A percentile compares a stretch with the other conserved stretches of the same genome.
Conservation (phyloP, 768 basidiomycete species). For the Mycena metata region DNA sequence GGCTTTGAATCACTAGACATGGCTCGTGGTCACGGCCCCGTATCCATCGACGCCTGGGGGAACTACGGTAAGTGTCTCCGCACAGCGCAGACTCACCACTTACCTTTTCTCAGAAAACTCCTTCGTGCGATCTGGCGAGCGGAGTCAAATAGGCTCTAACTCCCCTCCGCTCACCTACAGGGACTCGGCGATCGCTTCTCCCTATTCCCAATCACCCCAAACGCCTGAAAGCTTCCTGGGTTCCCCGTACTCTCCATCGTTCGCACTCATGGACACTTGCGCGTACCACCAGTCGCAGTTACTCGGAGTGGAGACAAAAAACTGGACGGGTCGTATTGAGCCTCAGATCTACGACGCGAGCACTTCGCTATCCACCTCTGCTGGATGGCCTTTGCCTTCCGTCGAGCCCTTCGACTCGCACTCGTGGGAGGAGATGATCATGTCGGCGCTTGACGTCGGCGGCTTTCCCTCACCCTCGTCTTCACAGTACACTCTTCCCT, state of each 20-base stretch:
- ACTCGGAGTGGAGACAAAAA: neutral
- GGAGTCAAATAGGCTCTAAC: too few relatives aligned
- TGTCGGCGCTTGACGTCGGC: neutral
- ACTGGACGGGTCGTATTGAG: neutral
- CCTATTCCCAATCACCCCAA: constrained; percentile 5
- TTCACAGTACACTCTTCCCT: constrained; percentile 7
- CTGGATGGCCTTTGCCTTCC: constrained; percentile 5
- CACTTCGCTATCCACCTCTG: neutral
- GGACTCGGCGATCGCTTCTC: neutral
- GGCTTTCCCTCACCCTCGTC: neutral
- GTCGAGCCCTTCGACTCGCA: constrained; percentile 12
- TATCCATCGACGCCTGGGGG: constrained; percentile 5
- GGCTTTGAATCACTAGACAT: neutral
- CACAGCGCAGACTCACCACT: neutral
- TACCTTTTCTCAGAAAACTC: neutral
- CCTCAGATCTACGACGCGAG: constrained; percentile 9
- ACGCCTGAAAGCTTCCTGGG: neutral
- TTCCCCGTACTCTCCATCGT: constrained; percentile 4
- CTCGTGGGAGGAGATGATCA: constrained; percentile 22
- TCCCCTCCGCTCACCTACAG: neutral
- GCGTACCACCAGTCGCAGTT: neutral
- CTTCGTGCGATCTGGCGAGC: constrained; percentile 1
- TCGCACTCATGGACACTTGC: neutral
- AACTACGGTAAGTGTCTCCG: neutral
- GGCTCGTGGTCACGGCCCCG: neutral